Base-by-base conservation (phyloP, 2,329 filamentous ascomycete genomes). In the Fusarium austroafricanum region DNA sequence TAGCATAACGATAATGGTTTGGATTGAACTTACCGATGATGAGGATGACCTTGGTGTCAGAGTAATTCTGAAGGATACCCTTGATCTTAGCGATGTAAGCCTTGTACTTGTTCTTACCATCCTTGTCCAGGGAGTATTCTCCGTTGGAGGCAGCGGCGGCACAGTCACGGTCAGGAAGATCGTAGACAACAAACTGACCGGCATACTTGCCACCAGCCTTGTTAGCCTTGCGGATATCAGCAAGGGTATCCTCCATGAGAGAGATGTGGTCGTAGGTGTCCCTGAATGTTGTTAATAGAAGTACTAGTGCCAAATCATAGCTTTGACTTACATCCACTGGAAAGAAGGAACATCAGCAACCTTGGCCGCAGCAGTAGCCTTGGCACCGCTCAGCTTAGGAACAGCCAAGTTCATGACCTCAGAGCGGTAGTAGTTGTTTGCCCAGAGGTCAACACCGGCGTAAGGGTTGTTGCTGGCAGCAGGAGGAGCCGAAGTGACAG, bases 81-180 rank as follows among this genome's bases (percentile, higher is more conserved):
- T 79, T 81, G 70, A 86, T 82, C 21, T 75, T 77, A 71, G 86
- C 81, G 67, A 88, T 87, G 75, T 87, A 87, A 42, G 76, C 77
- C 80, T 86, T 84, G 78, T 88, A 88, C 69, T 84, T 85, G 67
- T 79, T 80, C 29, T 83, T 77, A 54, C 85, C 84, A n/a, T 80
- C 80, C 55, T 85, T 76, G 42, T 81, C 82, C 33, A 87, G 81
- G 7, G 81, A 76, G 61, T 81, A 84, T 75, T 88, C 86, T 74
- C 86, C 86, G 71, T 87, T 87, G 69, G 84, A 86, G 14, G 85
- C 85, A 10, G 82, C 81, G 6, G 86, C 85, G 28, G 85, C 81
- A 70, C 86, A 88, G 77, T 88, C 86, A 74, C 86, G 83, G 71
- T 87, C 84, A 14, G 86, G 86, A 4, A 88, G 81, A 74, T 88